phyloP scores from a whole-genome alignment of 441 rosid genomes.

The Adansonia madagascariensis region DNA sequence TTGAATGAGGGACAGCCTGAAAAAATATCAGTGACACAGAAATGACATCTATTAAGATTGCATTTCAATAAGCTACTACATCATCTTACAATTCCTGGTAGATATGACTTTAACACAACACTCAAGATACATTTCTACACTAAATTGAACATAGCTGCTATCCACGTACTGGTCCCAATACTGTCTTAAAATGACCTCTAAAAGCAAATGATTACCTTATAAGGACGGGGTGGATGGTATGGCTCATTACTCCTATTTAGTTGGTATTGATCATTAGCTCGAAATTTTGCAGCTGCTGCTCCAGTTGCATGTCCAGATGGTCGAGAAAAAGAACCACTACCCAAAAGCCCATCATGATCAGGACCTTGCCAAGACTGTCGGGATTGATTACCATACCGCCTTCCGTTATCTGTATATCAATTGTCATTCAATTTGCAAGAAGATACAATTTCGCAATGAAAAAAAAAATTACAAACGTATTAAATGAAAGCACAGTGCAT shows the following conservation, averaged over 20 bases:
- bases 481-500: not conserved
- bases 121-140: not conserved
- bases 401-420: constrained; percentile 61
- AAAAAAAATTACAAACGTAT: no score
- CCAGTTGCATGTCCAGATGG: constrained; percentile 73
- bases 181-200: constrained; percentile 22
- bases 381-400: constrained; percentile 68
- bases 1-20: constrained; percentile 77
- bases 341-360: constrained; percentile 98
- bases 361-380: constrained; percentile 83
- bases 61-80: not conserved
- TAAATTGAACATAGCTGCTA: not conserved
- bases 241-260: constrained; percentile 77
- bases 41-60: constrained; percentile 5
- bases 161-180: not conserved
- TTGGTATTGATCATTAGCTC: constrained; percentile 66
- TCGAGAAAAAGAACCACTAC: constrained; percentile 92
- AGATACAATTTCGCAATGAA: not conserved
- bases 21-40: constrained; percentile 26
- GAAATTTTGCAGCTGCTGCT: constrained; percentile 63
- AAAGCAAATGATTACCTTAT: constrained; percentile 59
- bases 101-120: not conserved
- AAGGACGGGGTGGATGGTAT: constrained; percentile 96
- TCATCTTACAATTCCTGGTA: not conserved
- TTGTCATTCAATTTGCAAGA: not conserved